Conservation (phyloP, 2,329 filamentous ascomycete genomes). For the Alternaria burnsii region DNA sequence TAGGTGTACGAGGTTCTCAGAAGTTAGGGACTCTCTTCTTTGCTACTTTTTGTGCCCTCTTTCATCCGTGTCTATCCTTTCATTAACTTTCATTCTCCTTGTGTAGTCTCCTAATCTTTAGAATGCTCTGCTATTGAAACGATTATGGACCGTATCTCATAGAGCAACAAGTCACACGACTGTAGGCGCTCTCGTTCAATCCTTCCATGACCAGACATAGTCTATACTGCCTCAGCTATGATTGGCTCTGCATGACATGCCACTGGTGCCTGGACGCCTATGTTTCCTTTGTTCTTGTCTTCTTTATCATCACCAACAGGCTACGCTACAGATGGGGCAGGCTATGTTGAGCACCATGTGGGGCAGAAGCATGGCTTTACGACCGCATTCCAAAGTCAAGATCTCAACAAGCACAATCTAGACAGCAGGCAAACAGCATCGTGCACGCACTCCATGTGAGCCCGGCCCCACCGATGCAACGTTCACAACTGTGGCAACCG, state of each 20-base stretch:
- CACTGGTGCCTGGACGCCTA: no score
- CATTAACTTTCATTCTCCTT: background rate
- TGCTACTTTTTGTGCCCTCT: background rate
- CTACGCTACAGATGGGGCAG: background rate
- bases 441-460: no score
- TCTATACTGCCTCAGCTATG: background rate
- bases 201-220: background rate
- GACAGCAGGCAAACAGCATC: background rate
- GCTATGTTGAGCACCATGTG: background rate
- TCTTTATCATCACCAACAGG: background rate
- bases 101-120: background rate
- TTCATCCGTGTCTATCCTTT: background rate
- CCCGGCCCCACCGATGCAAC: background rate
- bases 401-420: background rate
- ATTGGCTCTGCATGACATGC: background rate
- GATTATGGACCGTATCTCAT: background rate
- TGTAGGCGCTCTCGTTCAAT: background rate
- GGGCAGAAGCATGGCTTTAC: background rate
- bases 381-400: background rate
- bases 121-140: background rate
- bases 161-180: background rate
- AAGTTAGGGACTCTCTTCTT: background rate
- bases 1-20: no score
- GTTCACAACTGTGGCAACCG: background rate
- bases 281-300: background rate